Evolutionary conservation across 108 stramenopile species (phyloP).

Genomic region (Pinguiococcus pyrenoidosus): DNA sequence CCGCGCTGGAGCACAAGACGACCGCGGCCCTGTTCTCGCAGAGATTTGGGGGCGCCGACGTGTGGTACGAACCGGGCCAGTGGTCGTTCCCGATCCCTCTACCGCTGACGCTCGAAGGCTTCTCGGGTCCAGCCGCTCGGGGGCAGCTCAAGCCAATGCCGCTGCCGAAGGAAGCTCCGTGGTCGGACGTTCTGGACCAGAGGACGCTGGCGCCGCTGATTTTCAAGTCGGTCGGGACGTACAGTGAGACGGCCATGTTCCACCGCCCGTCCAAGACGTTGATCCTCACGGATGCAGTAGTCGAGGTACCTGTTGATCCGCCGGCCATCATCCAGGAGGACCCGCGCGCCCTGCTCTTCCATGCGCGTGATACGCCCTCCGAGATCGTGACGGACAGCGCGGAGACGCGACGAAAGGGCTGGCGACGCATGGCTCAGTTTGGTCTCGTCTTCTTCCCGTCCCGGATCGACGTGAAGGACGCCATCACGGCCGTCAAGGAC

Average conservation of each 20-base stretch:
- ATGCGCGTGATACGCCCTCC: conserved; percentile 66
- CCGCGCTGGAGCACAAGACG: conserved; percentile 84
- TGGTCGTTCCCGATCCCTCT: conserved; percentile 48
- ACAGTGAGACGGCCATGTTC: conserved; percentile 78
- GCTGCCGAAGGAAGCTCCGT: conserved; percentile 47
- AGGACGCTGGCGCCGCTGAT: conserved; percentile 66
- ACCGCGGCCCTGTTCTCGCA: conserved; percentile 75
- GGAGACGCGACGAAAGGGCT: conserved; percentile 61
- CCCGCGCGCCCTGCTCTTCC: conserved; percentile 68
- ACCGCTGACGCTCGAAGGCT: conserved; percentile 59
- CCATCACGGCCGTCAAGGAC: conserved; percentile 14
- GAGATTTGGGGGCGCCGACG: conserved; percentile 57
- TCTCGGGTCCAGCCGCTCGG: too few relatives aligned
- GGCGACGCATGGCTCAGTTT: conserved; percentile 70
- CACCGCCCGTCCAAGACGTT: conserved; percentile 61
- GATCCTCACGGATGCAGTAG: conserved; percentile 67
- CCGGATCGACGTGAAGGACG: conserved; percentile 33
- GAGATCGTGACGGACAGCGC: conserved; percentile 60
- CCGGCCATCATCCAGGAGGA: conserved; percentile 63
- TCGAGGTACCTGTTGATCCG: conserved; percentile 58
- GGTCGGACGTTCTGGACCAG: conserved; percentile 59
- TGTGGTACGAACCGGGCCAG: conserved; percentile 72
- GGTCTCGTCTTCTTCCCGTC: conserved; percentile 73
- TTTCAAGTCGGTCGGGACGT: conserved; percentile 69
- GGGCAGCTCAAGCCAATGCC: background rate